A percentile compares a stretch with the other conserved stretches of the same genome.
These are phyloP conservation scores for Sordariomycetes sp. DNA, from an alignment of 2,329 filamentous ascomycete genomes.

Conservation along the genomic window DNA sequence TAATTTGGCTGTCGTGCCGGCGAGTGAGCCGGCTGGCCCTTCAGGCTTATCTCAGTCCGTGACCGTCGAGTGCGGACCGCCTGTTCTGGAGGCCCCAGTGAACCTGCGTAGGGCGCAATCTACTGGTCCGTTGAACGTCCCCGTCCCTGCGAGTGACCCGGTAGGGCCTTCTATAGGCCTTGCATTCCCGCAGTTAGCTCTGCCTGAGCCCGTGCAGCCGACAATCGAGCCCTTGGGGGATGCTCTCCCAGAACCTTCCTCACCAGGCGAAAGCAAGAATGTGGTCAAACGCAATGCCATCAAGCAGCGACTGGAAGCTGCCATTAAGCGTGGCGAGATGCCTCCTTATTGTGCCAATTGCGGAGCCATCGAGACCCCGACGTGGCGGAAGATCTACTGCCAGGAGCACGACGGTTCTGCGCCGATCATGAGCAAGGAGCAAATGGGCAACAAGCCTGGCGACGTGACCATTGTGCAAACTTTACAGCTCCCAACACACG, in stretches of 20 bases:
- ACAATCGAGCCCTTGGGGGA: no score
- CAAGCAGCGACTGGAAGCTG: slow-evolving; percentile 48
- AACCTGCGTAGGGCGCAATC: slow-evolving; percentile 29
- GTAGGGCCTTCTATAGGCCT: slow-evolving; percentile 12
- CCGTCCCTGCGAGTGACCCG: slow-evolving; percentile 39
- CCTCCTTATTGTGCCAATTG: slow-evolving; percentile 89
- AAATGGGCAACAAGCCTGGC: slow-evolving; percentile 64
- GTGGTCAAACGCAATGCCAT: slow-evolving; percentile 53
- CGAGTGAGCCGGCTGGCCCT: slow-evolving; percentile 41
- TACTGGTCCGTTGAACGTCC: slow-evolving; percentile 19
- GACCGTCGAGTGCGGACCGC: slow-evolving; percentile 7
- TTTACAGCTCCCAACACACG: slow-evolving; percentile 51
- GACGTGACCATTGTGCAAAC: slow-evolving; percentile 67
- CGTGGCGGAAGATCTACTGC: slow-evolving; percentile 90
- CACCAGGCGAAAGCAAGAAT: slow-evolving; percentile 48
- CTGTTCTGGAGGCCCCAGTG: slow-evolving; percentile 7
- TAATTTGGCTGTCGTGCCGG: slow-evolving; percentile 23
- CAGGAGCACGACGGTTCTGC: slow-evolving; percentile 57
- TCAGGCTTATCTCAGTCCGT: slow-evolving; percentile 25
- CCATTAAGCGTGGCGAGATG: slow-evolving; percentile 70
- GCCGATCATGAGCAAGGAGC: slow-evolving; percentile 49
- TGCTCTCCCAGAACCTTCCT: slow-evolving; percentile 23
- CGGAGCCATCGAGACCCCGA: slow-evolving; percentile 89
- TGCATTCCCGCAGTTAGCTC: not conserved
- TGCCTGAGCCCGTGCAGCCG: no score